Conservation (phyloP, 345 rosid genomes). For the Gossypium ekmanianum region DNA sequence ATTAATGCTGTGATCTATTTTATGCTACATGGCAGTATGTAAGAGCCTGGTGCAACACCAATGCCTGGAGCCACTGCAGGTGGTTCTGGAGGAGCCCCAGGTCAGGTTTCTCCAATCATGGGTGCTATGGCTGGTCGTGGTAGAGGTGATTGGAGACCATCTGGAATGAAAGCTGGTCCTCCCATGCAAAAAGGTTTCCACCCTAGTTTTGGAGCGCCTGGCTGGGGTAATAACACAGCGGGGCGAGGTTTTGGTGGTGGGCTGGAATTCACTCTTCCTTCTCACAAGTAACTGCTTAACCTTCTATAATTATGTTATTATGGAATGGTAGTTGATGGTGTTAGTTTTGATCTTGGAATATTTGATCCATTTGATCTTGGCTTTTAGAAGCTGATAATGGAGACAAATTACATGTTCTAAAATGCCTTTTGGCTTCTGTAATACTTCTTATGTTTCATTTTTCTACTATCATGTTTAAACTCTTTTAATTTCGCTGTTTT, state of each 20-base stretch:
- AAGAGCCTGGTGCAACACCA: slow-evolving; percentile 87
- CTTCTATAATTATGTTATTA: slow-evolving; percentile 17
- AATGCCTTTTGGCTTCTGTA: slow-evolving; percentile 6
- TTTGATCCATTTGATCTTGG: neutral
- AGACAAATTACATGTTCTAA: slow-evolving; percentile 9
- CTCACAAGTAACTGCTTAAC: slow-evolving; percentile 74
- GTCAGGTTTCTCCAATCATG: slow-evolving; percentile 76
- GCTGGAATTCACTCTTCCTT: slow-evolving; percentile 92
- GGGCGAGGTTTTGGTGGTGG: slow-evolving; percentile 80
- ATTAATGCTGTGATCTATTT: slow-evolving; percentile 20
- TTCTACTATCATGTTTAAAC: neutral
- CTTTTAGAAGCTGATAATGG: slow-evolving; percentile 1
- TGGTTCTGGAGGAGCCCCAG: slow-evolving; percentile 55
- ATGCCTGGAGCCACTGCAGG: slow-evolving; percentile 57
- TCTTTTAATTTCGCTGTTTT: neutral
- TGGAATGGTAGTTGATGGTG: neutral
- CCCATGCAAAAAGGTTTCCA: slow-evolving; percentile 71
- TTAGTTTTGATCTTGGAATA: neutral
- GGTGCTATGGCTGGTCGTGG: slow-evolving; percentile 79
- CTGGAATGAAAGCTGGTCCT: slow-evolving; percentile 62
- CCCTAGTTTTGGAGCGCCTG: slow-evolving; percentile 53
- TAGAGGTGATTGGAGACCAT: slow-evolving; percentile 92
- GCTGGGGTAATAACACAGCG: slow-evolving; percentile 54
- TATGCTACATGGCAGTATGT: slow-evolving; percentile 80
- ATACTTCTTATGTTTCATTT: neutral